These are phyloP conservation scores for Cordyceps tenuipes DNA, from an alignment of 2,329 filamentous ascomycete genomes.

Conservation along the genomic window DNA sequence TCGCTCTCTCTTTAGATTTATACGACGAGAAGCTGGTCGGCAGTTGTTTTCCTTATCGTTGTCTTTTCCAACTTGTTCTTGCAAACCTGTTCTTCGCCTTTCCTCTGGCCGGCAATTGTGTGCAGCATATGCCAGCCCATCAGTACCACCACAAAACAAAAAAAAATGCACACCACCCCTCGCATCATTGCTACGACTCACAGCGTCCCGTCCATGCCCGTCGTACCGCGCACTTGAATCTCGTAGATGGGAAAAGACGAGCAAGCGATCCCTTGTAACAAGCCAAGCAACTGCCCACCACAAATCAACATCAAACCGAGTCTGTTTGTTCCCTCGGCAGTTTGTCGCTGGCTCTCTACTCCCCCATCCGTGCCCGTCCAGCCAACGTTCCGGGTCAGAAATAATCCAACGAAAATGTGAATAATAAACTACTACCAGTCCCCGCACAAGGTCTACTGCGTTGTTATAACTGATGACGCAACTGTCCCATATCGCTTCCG, in stretches of 20 bases:
- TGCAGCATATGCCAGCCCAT: too few relatives aligned
- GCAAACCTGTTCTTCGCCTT: not conserved
- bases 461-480: not conserved
- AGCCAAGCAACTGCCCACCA: not conserved
- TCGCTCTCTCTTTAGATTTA: not conserved
- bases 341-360: not conserved
- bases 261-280: too few relatives aligned
- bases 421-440: not conserved
- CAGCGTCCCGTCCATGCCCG: too few relatives aligned
- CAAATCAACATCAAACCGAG: not conserved
- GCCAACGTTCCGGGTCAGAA: not conserved
- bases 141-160: too few relatives aligned
- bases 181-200: too few relatives aligned
- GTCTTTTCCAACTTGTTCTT: not conserved
- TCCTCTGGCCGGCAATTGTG: too few relatives aligned
- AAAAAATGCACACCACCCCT: too few relatives aligned
- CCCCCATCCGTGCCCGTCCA: not conserved
- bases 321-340: not conserved
- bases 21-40: not conserved
- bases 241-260: too few relatives aligned
- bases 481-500: not conserved
- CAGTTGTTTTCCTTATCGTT: not conserved
- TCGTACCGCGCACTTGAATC: too few relatives aligned
- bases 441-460: not conserved
- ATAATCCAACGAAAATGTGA: not conserved